Evolutionary conservation across 2,329 filamentous ascomycete species (phyloP).

Genomic region (Fusarium caatingaense): DNA sequence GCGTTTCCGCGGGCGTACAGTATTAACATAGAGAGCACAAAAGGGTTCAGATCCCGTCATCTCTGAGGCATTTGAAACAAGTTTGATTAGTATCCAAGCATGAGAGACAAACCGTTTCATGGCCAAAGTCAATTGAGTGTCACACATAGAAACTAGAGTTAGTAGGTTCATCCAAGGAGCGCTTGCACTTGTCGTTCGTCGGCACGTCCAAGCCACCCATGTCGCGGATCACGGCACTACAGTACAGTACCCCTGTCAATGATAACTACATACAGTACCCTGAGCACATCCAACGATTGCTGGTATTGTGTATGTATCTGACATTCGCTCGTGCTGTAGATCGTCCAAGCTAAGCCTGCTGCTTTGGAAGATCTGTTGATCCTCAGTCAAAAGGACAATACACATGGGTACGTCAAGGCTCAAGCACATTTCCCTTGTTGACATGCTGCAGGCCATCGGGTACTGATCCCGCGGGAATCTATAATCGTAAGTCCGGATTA

Average conservation of each 20-base stretch:
- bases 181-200: neutral
- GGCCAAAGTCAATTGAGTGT: neutral
- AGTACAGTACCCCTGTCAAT: too few species aligned
- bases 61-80: slow-evolving; percentile 4
- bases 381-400: neutral
- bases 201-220: neutral
- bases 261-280: neutral
- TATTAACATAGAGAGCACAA: neutral
- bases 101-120: neutral
- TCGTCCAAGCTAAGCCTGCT: neutral
- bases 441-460: neutral
- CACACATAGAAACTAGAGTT: neutral
- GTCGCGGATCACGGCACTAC: neutral
- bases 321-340: neutral
- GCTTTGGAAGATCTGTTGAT: neutral
- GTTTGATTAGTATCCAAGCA: neutral
- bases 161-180: neutral
- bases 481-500: neutral
- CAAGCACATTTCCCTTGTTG: neutral
- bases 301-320: neutral
- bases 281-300: neutral
- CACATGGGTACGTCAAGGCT: neutral
- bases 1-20: neutral
- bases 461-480: slow-evolving; percentile 4
- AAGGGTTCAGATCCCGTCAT: neutral